Evolutionary conservation across 306 rosid species (phyloP).

Genomic region (Quillaja saponaria): DNA sequence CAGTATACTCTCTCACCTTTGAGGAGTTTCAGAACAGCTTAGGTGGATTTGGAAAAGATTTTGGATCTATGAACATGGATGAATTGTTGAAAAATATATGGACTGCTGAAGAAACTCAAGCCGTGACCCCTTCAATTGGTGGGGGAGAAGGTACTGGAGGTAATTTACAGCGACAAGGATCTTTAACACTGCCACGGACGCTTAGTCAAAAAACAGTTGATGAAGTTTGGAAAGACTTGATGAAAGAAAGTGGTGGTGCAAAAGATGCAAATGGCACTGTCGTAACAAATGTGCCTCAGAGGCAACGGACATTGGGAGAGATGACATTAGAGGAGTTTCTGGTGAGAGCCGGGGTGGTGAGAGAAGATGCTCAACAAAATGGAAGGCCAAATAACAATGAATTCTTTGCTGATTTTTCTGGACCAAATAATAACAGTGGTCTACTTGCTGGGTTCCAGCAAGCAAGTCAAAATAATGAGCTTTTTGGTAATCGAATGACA

Average conservation of each 20-base stretch:
- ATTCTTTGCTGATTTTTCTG: constrained; percentile 55
- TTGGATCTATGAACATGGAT: constrained; percentile 99
- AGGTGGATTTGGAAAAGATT: constrained; percentile 82
- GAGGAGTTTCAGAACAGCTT: constrained; percentile 83
- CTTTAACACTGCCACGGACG: constrained; percentile 82
- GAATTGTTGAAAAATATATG: constrained; percentile 86
- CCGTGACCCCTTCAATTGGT: constrained; percentile 37
- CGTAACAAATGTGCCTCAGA: constrained; percentile 48
- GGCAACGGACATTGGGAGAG: constrained; percentile 87
- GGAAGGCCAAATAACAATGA: constrained; percentile 47
- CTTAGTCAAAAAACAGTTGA: constrained; percentile 93
- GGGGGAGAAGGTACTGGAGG: constrained; percentile 41
- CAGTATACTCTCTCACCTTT: constrained; percentile 81
- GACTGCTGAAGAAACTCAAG: constrained; percentile 88
- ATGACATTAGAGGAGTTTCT: constrained; percentile 88
- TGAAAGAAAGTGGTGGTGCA: constrained; percentile 48
- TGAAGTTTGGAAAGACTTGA: constrained; percentile 85
- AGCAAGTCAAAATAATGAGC: constrained; percentile 42
- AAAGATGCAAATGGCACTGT: constrained; percentile 25
- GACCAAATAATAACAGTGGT: constrained; percentile 40
- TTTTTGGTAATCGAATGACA: constrained; percentile 43
- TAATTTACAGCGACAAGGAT: constrained; percentile 87
- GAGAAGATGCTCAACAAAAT: constrained; percentile 62
- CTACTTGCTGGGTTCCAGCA: constrained; percentile 60
- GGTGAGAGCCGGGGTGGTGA: constrained; percentile 86